Percentiles rank a stretch among this genome's conserved stretches.
These are phyloP conservation scores for Gelatoporia subvermispora DNA, from an alignment of 768 basidiomycete genomes.

Conservation along the genomic window DNA sequence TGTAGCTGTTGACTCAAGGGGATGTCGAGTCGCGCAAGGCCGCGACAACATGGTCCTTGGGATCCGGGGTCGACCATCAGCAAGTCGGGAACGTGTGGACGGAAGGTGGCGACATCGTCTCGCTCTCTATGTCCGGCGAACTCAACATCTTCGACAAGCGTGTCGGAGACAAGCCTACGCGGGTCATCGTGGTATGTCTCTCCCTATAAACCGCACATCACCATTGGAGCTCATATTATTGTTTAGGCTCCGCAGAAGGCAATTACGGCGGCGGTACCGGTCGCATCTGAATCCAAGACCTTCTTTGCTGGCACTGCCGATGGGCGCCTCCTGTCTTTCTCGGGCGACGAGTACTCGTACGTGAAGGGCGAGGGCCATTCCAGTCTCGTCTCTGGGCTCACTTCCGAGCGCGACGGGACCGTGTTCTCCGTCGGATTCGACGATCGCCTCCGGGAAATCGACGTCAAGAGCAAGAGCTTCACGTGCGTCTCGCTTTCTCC, in stretches of 20 bases:
- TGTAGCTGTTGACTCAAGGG: conserved; percentile 44
- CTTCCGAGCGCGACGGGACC: conserved; percentile 40
- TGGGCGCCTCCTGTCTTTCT: conserved; percentile 68
- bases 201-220: no score
- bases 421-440: conserved; percentile 78
- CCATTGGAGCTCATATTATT: conserved; percentile 38
- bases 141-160: conserved; percentile 82
- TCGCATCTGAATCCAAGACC: conserved; percentile 41
- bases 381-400: conserved; percentile 62
- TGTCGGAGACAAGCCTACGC: conserved; percentile 51
- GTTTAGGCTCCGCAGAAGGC: conserved; percentile 74
- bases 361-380: conserved; percentile 67
- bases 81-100: conserved; percentile 90
- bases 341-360: conserved; percentile 38
- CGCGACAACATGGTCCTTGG: conserved; percentile 65
- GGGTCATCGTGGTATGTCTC: conserved; percentile 34
- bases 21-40: conserved; percentile 71
- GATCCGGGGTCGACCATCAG: conserved; percentile 70
- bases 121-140: conserved; percentile 77
- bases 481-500: conserved; percentile 34
- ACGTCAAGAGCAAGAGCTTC: conserved; percentile 36
- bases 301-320: conserved; percentile 81
- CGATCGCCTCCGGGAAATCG: conserved; percentile 70
- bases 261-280: conserved; percentile 57
- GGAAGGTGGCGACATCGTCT: conserved; percentile 64